Base-by-base conservation (phyloP, 2,329 filamentous ascomycete species). In the Knoxdaviesia capensis region DNA sequence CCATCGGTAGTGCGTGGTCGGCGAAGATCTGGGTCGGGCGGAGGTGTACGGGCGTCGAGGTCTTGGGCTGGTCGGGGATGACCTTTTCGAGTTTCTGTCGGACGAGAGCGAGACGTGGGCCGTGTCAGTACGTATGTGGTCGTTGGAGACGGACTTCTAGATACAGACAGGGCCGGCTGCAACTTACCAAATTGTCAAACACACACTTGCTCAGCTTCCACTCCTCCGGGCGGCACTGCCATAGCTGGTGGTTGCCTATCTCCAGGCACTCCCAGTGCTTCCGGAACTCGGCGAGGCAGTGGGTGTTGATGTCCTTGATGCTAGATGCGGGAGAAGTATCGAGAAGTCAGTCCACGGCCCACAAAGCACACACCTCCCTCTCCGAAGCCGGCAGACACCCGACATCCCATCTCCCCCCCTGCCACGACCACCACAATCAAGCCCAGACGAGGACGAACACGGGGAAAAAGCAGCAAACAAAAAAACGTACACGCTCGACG, bases 171-270 rank as follows among this genome's bases (percentile, higher is more conserved):
- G 32, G 20, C 32, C 6, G 33, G 31, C n/a, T 34, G 7, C 7
- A 41, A 68, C 81, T 47, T 68, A 98, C 90, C 66, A 98, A 63
- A 59, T 94, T 96, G 51, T 94, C 80, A 57, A 82, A 96, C 40
- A 94, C 87, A 62, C 90, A 98, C 65, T 79, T 80, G 70, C 94
- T 98, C 54, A 98, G 67, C 57, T 78, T 78, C 74, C 84, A 79
- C 69, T 98, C 90, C 48, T 73, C 68, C 54, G 77, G 77, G 53
- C 90, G 76, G 68, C 90, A 98, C 56, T 96, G 85, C 81, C 85
- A 98, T 46, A 96, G 67, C 63, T 94, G 84, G 57, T 98, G 90
- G 69, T 98, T 98, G 68, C 92, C 87, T 66, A 93, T 80, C 56
- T 98, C 90, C 45, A 98, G 71, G 57, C 90, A 98, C 54, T 84